phyloP scores from a whole-genome alignment of 768 basidiomycete genomes.

The Coprinellus micaceus region DNA sequence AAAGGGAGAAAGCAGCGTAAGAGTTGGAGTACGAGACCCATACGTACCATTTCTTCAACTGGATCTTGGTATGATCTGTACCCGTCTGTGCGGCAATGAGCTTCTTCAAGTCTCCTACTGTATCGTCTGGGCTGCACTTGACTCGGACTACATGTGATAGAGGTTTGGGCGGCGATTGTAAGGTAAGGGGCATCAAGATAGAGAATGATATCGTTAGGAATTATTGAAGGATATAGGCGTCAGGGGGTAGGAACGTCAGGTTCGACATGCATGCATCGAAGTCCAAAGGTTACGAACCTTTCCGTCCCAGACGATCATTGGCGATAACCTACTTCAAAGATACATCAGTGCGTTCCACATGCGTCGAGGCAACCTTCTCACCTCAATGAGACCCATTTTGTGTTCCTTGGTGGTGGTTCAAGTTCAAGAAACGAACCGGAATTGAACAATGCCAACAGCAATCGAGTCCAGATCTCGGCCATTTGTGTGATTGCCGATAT shows the following conservation, averaged over 20 bases:
- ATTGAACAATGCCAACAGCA: no score
- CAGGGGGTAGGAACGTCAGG: no score
- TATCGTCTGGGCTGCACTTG: constrained; percentile 93
- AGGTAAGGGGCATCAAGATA: no score
- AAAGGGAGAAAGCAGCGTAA: background rate
- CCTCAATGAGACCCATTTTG: constrained; percentile 57
- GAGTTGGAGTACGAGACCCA: background rate
- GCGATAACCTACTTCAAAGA: constrained; percentile 68
- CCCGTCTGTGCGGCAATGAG: constrained; percentile 96
- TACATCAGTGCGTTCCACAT: constrained; percentile 3
- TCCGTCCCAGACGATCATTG: constrained; percentile 91
- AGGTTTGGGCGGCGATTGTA: background rate
- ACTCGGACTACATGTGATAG: constrained; percentile 65
- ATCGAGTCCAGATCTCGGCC: no score
- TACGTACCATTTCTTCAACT: constrained; percentile 92
- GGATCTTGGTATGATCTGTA: constrained; percentile 80
- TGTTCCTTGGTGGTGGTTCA: background rate
- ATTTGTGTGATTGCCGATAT: background rate
- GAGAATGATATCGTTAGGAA: no score
- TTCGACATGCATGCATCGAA: background rate
- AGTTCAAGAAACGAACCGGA: background rate
- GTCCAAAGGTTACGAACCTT: constrained; percentile 51
- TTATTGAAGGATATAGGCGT: no score
- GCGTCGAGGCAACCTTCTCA: constrained; percentile 16
- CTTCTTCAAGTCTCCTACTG: constrained; percentile 95